Evolutionary conservation across 305 asterid genomes (phyloP).

Genomic region (Coffea humblotiana): DNA sequence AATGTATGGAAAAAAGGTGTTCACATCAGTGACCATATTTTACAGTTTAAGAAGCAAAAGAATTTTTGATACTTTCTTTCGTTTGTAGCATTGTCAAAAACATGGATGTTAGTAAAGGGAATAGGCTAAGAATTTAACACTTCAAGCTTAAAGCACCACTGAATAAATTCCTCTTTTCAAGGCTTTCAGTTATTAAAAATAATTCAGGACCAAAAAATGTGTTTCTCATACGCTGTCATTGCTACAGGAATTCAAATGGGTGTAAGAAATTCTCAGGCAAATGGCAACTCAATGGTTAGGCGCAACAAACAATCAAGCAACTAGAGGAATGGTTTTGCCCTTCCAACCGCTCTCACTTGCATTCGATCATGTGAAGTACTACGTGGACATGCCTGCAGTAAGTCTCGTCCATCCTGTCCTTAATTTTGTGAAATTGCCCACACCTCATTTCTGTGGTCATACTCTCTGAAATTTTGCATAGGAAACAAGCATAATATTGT

Average conservation of each 20-base stretch:
- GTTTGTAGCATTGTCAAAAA: background rate
- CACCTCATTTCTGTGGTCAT: constrained; percentile 8
- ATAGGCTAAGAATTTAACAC: background rate
- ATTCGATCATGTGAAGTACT: constrained; percentile 72
- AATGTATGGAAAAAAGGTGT: background rate
- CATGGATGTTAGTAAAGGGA: background rate
- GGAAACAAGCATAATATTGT: background rate
- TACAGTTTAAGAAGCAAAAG: background rate
- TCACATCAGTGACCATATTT: background rate
- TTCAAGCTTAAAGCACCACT: background rate
- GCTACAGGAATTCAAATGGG: constrained; percentile 50
- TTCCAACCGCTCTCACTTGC: constrained; percentile 80
- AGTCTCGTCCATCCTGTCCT: constrained; percentile 22
- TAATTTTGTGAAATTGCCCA: background rate
- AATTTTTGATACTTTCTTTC: background rate
- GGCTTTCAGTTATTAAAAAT: background rate
- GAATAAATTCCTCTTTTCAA: background rate
- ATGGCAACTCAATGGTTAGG: constrained; percentile 12
- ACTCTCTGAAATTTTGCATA: background rate
- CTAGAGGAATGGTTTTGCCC: constrained; percentile 78
- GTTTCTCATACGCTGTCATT: constrained; percentile 4
- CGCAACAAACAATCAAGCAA: constrained; percentile 28
- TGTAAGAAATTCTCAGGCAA: constrained; percentile 20
- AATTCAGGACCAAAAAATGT: background rate
- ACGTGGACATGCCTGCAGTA: constrained; percentile 86